Evolutionary conservation across 768 basidiomycete genomes (phyloP), one percentile per base, ranked within the genome.

Genomic region (Termitomyces sp.): DNA sequence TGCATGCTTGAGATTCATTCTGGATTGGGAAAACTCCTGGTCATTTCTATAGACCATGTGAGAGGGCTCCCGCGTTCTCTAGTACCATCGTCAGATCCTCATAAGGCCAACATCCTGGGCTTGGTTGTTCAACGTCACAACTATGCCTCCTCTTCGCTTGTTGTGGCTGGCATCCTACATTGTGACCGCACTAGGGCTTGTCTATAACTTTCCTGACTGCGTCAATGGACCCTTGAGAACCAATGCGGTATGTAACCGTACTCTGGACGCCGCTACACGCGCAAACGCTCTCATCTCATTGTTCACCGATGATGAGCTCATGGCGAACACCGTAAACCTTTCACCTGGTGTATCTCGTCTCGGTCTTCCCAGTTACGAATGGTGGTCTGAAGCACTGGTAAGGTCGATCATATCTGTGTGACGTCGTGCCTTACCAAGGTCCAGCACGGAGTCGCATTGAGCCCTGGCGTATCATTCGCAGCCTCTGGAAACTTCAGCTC

Each of bases 331-430:
- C 7, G 76, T 72, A 35, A 82, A 77, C 54, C 52, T 61, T 1
- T 73, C 80, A 5, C 74, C 77, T 9, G 82, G 80, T 38, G 80
- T 82, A 21, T 67, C 80, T 52, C 75, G 81, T 17, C 71, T 82
- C 2, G 81, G 80, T 19, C 66, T 84, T 26, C 80, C 81, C 14
- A 62, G 74, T 17, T 84, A 84, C 50, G 70, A 81, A 49, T 83
- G 81, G 81, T 84, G 82, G 81, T 78, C 77, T 32, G 81, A 84
- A 68, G 81, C 75, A 3, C 62, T 84, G 62, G 82, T 82, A 60
- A 47, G 41, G 26, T 22, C 11, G 9, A 24, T 50, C 6, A 2
- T 50, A 10, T 0, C 14, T 35, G 21, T 28, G 6, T 32, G 11
- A 37, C 40, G 15, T 30, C 24, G 9, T 43, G 1, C 9, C 12